phyloP scores from a whole-genome alignment of 1,139 yeast genomes.

The Suhomyces panamericanus region DNA sequence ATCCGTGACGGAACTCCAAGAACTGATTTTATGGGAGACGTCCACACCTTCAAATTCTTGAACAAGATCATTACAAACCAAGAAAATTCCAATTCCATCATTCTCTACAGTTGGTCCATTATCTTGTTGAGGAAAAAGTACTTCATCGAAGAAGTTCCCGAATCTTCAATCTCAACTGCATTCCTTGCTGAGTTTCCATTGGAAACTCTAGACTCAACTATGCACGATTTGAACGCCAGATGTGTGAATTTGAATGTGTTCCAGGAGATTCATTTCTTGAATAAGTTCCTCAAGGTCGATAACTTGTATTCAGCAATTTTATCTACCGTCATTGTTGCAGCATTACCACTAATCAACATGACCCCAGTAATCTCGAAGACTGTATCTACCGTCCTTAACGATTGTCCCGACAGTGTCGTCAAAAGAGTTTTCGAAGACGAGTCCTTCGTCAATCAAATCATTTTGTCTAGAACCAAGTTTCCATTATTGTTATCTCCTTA shows the following conservation, averaged over 20 bases:
- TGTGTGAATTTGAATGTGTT: conserved; percentile 52
- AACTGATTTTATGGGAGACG: conserved; percentile 41
- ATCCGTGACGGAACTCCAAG: neutral
- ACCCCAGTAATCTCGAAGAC: conserved; percentile 55
- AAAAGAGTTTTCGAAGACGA: conserved; percentile 59
- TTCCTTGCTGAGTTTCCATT: conserved; percentile 20
- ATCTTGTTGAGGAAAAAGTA: conserved; percentile 56
- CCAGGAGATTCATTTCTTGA: conserved; percentile 41
- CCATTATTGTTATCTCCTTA: conserved; percentile 71
- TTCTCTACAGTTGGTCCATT: conserved; percentile 72
- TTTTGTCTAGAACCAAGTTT: conserved; percentile 67
- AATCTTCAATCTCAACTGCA: conserved; percentile 8
- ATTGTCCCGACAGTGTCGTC: conserved; percentile 57
- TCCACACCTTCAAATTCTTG: conserved; percentile 40
- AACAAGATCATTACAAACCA: conserved; percentile 36
- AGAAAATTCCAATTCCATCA: conserved; percentile 43
- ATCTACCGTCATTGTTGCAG: conserved; percentile 57
- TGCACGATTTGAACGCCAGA: conserved; percentile 40
- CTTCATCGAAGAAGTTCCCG: conserved; percentile 43
- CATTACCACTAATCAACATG: conserved; percentile 59
- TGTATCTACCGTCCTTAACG: conserved; percentile 49
- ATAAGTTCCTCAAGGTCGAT: conserved; percentile 50
- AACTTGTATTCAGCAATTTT: conserved; percentile 57
- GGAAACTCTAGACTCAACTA: conserved; percentile 14
- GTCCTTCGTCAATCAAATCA: conserved; percentile 54